phyloP scores from a whole-genome alignment of 2,329 filamentous ascomycete genomes.

The Claviceps spartinae region DNA sequence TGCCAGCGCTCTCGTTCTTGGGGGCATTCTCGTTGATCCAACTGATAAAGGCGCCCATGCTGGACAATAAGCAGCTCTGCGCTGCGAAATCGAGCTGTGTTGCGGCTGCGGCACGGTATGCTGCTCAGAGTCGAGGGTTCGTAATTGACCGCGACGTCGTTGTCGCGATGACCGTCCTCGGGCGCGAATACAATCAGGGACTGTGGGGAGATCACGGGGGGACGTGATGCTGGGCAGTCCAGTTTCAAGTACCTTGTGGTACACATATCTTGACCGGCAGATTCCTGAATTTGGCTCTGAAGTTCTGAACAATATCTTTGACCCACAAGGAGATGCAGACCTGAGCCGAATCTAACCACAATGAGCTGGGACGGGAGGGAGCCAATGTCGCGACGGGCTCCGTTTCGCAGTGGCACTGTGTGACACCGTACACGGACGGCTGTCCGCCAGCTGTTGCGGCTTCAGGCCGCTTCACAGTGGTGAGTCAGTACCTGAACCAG shows the following conservation, averaged over 20 bases:
- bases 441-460: too few relatives aligned
- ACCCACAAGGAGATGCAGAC: background rate
- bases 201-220: background rate
- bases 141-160: background rate
- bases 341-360: background rate
- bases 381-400: background rate
- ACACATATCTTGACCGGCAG: background rate
- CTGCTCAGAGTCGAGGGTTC: background rate
- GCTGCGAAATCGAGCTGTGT: background rate
- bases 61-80: constrained; percentile 9
- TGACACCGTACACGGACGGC: too few relatives aligned
- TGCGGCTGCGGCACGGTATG: background rate
- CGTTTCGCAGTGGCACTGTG: background rate
- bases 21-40: constrained; percentile 23
- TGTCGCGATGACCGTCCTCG: background rate
- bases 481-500: too few relatives aligned
- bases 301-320: background rate
- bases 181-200: background rate
- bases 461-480: too few relatives aligned
- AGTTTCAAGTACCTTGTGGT: background rate
- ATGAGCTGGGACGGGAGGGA: background rate
- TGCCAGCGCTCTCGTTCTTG: constrained; percentile 12
- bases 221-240: background rate
- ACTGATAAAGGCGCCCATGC: constrained; percentile 25
- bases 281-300: background rate